Evolutionary conservation across 768 basidiomycete species (phyloP), one percentile per base, ranked within the genome.

Genomic region (Lactarius sanguifluus): DNA sequence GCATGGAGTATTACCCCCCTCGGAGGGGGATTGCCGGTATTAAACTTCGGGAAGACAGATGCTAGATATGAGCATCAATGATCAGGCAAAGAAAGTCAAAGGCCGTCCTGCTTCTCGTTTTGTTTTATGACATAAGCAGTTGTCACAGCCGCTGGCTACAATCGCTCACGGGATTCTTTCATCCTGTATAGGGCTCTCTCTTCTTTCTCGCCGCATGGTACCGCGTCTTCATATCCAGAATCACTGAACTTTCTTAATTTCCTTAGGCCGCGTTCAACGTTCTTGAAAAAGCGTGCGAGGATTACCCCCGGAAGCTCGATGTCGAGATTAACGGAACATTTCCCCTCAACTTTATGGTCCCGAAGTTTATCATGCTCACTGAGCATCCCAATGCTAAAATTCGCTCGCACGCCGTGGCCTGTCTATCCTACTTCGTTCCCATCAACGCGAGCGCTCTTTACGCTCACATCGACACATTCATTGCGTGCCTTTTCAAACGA

Each of bases 311-410:
- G 70, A 95, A 96, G 80, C 85, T 98, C 79, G 94, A 97, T 77
- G 85, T 98, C 69, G 91, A 96, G 69, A 92, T 98, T 73, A 88
- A 88, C 72, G 96, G 96, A 61, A 86, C 88, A n/a, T 85, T 94
- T 59, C 94, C 96, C 0, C 86, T 99, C 71, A 94, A 98, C 78
- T 94, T 87, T 76, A 94, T 99, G 88, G 90, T 98, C 72, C 95
- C 95, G 64, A 94, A 96, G 77, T 96, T 98, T 80, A 85, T 99
- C 71, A 75, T 85, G 70, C 86, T 95, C 73, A 88, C 94, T 60
- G 91, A 94, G 69, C 94, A 98, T 70, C 84, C 86, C 0, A 86
- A 85, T 45, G 79, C 91, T 45, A 95, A 94, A 81, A 95, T 98
- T 85, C 91, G 96, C 65, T 85, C 91, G 32, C 92, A 95, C 76